Base-by-base conservation (phyloP, 106 monocot species). In the Ottelia alismoides region DNA sequence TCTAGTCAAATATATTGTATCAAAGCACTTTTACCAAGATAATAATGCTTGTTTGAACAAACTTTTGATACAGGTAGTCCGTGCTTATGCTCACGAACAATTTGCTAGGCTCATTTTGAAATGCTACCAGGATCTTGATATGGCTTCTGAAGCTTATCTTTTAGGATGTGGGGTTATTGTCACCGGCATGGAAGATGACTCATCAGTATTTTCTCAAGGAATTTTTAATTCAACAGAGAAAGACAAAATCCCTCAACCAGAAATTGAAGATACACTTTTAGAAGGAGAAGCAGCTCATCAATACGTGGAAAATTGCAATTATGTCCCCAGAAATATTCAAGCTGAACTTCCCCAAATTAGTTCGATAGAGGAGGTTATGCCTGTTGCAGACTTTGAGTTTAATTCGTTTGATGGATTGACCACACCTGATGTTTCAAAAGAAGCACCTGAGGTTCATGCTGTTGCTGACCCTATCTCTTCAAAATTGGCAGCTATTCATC, bases 61-160 rank as follows among this genome's bases (percentile, higher is more conserved):
- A 43, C 16, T 43, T 31, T 45, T 22, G 10, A 47, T 61, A 27
- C 66, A 98, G 96, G 79, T 98, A 31, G 70, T 90, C 10, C 81
- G 85, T 60, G 98, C 98, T 52, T 86, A 73, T 79, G 98, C 90
- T 56, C 98, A 98, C 63, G 98, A 98, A 68, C 82, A 98, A 58
- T 98, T 90, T 80, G 98, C 98, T 27, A 76, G 98, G 35, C 74
- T 98, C 48, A 90, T 98, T 53, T 74, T 98, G 30, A 90, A 74
- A 64, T 90, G 90, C 47, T 77, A 86, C 40, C 78, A 98, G 66
- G 85, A 90, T 40, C 70, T 98, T 65, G 90, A 98, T 61, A 53
- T 86, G 50, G 72, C 72, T 59, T 75, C 90, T 25, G 98, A 90
- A 56, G 72, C 77, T 49, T 71, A 63, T 70, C 72, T 85, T 55